These are phyloP conservation scores for Podosphaera fusca DNA, from an alignment of 2,329 filamentous ascomycete species.

Conservation along the genomic window DNA sequence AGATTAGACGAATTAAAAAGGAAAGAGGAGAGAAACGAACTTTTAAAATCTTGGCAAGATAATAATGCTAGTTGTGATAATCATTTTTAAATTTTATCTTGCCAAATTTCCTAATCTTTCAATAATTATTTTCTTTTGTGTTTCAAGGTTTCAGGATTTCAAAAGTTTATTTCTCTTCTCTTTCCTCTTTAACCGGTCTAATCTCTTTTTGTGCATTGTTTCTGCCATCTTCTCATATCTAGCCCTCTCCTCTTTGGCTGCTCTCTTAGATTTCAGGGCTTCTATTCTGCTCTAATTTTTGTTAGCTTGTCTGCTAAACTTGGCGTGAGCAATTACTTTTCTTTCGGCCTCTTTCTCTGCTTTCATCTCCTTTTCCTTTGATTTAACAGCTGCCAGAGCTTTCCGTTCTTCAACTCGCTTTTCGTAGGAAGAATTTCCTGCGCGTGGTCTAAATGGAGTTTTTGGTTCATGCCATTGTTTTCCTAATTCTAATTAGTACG, in stretches of 20 bases:
- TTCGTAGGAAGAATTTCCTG: conserved; percentile 57
- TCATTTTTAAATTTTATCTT: no score
- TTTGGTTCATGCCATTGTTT: conserved; percentile 84
- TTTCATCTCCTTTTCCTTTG: conserved; percentile 86
- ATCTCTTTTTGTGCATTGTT: conserved; percentile 92
- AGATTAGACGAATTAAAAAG: conserved; percentile 79
- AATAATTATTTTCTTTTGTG: no score
- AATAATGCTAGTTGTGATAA: no score
- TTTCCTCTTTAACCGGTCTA: conserved; percentile 78
- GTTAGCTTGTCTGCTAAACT: conserved; percentile 1
- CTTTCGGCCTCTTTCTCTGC: conserved; percentile 82
- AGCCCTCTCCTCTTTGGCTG: conserved; percentile 78
- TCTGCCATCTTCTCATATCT: conserved; percentile 83
- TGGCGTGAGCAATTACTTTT: conserved; percentile 29
- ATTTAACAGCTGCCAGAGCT: conserved; percentile 55
- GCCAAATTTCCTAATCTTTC: conserved; percentile 26
- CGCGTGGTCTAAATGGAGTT: conserved; percentile 61
- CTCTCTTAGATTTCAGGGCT: conserved; percentile 62
- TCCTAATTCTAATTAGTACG: conserved; percentile 27
- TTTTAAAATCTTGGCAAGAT: conserved; percentile 30
- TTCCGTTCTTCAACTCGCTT: conserved; percentile 50
- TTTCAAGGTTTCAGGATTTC: conserved; percentile 28
- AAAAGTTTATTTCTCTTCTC: conserved; percentile 87
- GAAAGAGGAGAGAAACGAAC: conserved; percentile 88
- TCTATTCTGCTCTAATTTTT: conserved; percentile 44